Base-by-base conservation (phyloP, 345 rosid species). In the Eucalyptus grandis region DNA sequence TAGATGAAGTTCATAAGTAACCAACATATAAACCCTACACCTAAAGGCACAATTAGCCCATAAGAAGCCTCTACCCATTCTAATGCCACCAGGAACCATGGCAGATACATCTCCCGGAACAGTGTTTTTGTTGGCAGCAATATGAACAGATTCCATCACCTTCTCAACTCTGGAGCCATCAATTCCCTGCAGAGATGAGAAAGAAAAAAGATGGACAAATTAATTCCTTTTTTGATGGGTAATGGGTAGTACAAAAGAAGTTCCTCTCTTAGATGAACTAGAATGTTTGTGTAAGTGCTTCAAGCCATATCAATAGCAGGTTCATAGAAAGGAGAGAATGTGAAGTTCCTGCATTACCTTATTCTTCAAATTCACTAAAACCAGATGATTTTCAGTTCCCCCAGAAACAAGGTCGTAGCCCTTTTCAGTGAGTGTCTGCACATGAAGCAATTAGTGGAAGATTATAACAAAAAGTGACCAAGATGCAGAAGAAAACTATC, bases 71-170 rank as follows among this genome's bases (percentile, higher is more conserved):
- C 90, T 94, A 98, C 99, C 99, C 99, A 98, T 98, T 91, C 99
- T 94, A 92, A 98, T 98, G 94, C 99, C 99, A 88, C 99, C 99
- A 49, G 99, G 99, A 92, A 98, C 99, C 99, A 98, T 98, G 87
- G 99, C 99, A 90, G 99, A 98, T 90, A 98, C 99, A 91, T 98
- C 99, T 89, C 99, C 99, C 31, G 99, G 99, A 89, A 98, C 99
- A 49, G 99, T 98, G 94, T 98, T 98, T 91, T 98, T 98, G 96
- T 98, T 98, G 62, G 99, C 97, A 90, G 99, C 99, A 91, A 98
- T 97, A 90, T 97, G 99, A 91, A 98, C 98, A 26, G 98, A 95
- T 96, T 98, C 99, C 92, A 98, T 92, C 90, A 98, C 97, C 95
- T 98, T 98, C 91, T 98, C 99, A 91, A 98, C 99, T 92, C 98